A percentile compares a stretch with the other conserved stretches of the same genome.
Evolutionary conservation across 176 grass and related monocot species (phyloP).

Genomic region (Rhynchospora tenuis): DNA sequence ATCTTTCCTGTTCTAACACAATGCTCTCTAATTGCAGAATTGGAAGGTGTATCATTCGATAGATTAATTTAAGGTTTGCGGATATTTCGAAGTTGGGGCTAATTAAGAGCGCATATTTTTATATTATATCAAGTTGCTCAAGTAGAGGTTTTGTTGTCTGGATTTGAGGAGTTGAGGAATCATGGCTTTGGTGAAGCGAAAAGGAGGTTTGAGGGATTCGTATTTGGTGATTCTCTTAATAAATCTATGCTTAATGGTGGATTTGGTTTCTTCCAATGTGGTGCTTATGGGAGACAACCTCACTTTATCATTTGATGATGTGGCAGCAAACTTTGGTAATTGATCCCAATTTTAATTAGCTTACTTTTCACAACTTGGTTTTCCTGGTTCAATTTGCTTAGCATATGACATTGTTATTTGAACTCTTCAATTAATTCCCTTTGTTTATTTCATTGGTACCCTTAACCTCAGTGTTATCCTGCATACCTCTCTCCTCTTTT

Average conservation of each 20-base stretch:
- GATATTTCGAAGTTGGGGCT: conserved; percentile 15
- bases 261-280: conserved; percentile 57
- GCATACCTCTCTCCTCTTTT: neutral
- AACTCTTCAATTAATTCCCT: neutral
- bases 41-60: neutral
- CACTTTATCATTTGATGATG: conserved; percentile 52
- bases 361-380: neutral
- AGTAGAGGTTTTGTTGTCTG: conserved; percentile 14
- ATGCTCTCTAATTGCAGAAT: conserved; percentile 33
- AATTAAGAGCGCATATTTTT: neutral
- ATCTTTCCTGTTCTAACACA: neutral
- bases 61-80: conserved; percentile 13
- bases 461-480: neutral
- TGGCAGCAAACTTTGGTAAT: conserved; percentile 70
- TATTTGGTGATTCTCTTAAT: conserved; percentile 20
- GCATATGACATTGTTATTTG: neutral
- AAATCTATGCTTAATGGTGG: conserved; percentile 41
- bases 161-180: neutral
- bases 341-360: conserved; percentile 7
- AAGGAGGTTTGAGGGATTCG: neutral
- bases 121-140: neutral
- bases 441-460: neutral
- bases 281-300: conserved; percentile 75
- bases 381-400: neutral
- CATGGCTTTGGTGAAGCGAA: conserved; percentile 2